Base-by-base conservation (phyloP, 768 basidiomycete species). In the Coprinopsis sp. region DNA sequence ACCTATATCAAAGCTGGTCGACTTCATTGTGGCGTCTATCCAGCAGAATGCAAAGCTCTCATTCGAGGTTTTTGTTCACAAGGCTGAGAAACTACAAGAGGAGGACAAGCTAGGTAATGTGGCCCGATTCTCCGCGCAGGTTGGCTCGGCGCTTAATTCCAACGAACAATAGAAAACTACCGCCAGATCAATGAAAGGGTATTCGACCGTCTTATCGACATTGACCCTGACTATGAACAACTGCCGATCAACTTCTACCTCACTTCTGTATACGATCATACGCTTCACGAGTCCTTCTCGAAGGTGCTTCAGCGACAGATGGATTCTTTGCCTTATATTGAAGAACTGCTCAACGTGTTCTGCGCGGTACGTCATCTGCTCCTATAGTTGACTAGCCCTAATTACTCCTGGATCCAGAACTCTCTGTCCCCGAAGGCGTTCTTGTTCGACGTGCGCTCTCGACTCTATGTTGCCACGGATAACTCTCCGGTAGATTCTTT, bases 391-490 rank as follows among this genome's bases (percentile, higher is more conserved):
- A 8, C n/a, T 19, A 16, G 18, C 33, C 33, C 19, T 31, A 37
- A 33, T 53, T 21, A 41, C 33, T 38, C 23, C 11, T 12, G n/a
- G 29, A n/a, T n/a, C 27, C 54, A 95, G 91, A 91, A 91, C 51
- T 93, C 89, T 2, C 88, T 89, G 57, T 87, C 93, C 24, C 84
- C 90, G 29, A 98, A 98, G 62, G 90, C 92, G 0, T 98, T 94
- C 60, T 67, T 98, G 12, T 97, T 95, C 55, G 94, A 98, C 59
- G 82, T 79, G 14, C 74, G 74, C 3, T 91, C 91, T 19, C 77
- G 90, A 39, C 69, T 96, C 22, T 93, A 94, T 58, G 75, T 97
- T n/a, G 93, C 93, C 10, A 93, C 93, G 10, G 95, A 98, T 58
- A 84, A 85, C 14, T 91, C 89, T 0, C 91, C 93, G 4, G 88